Conservation (phyloP, 2,329 filamentous ascomycete genomes). For the Xylogone sp. region DNA sequence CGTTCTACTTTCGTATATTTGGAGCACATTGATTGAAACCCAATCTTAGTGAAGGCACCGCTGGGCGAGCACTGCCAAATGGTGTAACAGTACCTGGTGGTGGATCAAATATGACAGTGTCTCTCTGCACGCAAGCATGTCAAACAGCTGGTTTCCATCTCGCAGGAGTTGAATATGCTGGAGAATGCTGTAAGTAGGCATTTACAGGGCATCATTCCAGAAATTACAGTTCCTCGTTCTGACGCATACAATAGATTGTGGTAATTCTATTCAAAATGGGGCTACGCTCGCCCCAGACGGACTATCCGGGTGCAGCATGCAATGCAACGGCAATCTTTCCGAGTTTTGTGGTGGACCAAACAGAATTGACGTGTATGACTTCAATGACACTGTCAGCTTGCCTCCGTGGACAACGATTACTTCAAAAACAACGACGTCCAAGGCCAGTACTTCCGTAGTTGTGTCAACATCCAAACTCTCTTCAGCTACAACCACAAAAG, state of each 20-base stretch:
- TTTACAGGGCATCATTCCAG: neutral
- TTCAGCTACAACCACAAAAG: neutral
- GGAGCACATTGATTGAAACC: neutral
- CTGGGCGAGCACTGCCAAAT: constrained; percentile 12
- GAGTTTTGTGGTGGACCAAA: constrained; percentile 23
- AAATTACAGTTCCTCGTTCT: neutral
- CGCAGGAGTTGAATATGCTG: constrained; percentile 42
- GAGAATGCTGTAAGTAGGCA: constrained; percentile 36
- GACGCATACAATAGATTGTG: constrained; percentile 9
- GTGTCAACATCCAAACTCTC: neutral
- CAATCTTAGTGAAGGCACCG: constrained; percentile 14
- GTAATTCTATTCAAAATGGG: constrained; percentile 12
- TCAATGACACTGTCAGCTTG: constrained; percentile 8
- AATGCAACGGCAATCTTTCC: constrained; percentile 21
- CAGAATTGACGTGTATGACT: constrained; percentile 15
- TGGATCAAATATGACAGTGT: constrained; percentile 14
- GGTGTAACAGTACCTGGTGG: constrained; percentile 12
- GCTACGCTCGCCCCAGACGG: constrained; percentile 15
- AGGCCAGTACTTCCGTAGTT: neutral
- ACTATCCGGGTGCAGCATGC: constrained; percentile 21
- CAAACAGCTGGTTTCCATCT: constrained; percentile 28
- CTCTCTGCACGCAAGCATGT: constrained; percentile 16
- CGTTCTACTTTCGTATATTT: neutral
- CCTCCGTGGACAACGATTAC: constrained; percentile 6
- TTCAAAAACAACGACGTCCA: neutral